These are phyloP conservation scores for Candida hispaniensis DNA, from an alignment of 805 yeast species.

Conservation along the genomic window DNA sequence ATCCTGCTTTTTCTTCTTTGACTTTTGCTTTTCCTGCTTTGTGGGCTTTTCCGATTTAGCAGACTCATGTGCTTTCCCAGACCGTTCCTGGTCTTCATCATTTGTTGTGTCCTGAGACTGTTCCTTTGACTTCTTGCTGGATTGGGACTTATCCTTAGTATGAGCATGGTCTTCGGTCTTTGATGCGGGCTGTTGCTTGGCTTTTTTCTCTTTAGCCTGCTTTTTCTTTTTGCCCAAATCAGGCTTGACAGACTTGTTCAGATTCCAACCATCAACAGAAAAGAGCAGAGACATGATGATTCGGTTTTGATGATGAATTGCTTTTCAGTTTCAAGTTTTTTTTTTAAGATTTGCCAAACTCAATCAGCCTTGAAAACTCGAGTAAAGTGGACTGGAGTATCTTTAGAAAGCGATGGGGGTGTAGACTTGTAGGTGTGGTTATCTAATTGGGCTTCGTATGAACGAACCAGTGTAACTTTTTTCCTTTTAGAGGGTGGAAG, in stretches of 20 bases:
- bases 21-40: constrained; percentile 15
- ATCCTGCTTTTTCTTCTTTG: constrained; percentile 18
- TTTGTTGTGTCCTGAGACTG: constrained; percentile 3
- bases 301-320: too few species aligned
- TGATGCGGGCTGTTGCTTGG: constrained; percentile 21
- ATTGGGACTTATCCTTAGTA: constrained; percentile 1
- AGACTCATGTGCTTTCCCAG: constrained; percentile 16
- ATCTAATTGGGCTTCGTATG: too few species aligned
- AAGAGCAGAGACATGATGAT: constrained; percentile 45
- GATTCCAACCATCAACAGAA: constrained; percentile 74
- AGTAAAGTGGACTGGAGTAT: too few species aligned
- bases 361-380: too few species aligned
- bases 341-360: too few species aligned
- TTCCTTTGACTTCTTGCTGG: constrained; percentile 5
- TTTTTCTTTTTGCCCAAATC: constrained; percentile 20
- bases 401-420: too few species aligned
- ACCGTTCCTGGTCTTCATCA: constrained; percentile 17
- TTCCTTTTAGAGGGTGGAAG: too few species aligned
- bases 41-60: constrained; percentile 6
- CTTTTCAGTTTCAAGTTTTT: too few species aligned
- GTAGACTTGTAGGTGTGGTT: too few species aligned
- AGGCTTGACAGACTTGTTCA: constrained; percentile 38
- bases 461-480: too few species aligned
- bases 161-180: constrained; percentile 3
- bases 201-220: constrained; percentile 24